Evolutionary conservation across 2,329 filamentous ascomycete genomes (phyloP).

Genomic region (Trichoderma sp.): DNA sequence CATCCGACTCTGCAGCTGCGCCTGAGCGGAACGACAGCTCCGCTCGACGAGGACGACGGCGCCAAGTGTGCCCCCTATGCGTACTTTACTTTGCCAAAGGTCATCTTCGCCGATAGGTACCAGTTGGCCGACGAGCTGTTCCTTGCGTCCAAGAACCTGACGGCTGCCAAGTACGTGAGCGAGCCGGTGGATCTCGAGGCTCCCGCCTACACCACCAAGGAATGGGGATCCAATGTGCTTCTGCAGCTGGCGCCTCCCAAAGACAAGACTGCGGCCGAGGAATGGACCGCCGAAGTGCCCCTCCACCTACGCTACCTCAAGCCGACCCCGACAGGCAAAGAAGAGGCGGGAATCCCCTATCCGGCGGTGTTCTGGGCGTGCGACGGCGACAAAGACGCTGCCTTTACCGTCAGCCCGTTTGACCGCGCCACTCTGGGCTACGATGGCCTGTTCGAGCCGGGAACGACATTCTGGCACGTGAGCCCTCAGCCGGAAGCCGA

Average conservation of each 20-base stretch:
- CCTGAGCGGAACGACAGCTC: conserved; percentile 57
- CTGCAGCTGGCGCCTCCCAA: conserved; percentile 68
- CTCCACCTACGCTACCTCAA: conserved; percentile 83
- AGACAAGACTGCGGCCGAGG: conserved; percentile 38
- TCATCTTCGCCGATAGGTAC: conserved; percentile 84
- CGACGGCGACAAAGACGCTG: conserved; percentile 62
- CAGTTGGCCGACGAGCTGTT: conserved; percentile 78
- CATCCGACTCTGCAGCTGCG: conserved; percentile 77
- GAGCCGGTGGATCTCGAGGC: conserved; percentile 88
- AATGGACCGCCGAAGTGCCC: conserved; percentile 72
- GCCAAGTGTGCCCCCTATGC: conserved; percentile 70
- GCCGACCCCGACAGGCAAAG: conserved; percentile 59
- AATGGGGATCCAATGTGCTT: conserved; percentile 80
- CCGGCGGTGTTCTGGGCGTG: conserved; percentile 93
- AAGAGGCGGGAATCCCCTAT: conserved; percentile 67
- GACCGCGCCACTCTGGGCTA: conserved; percentile 84
- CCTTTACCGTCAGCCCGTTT: conserved; percentile 79
- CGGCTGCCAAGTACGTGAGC: conserved; percentile 66
- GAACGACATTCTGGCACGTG: conserved; percentile 83
- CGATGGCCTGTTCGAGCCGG: conserved; percentile 74
- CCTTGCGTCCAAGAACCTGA: conserved; percentile 77
- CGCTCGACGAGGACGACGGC: conserved; percentile 36
- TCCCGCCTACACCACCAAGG: conserved; percentile 73
- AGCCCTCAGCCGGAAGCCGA: conserved; percentile 50
- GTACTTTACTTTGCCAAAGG: conserved; percentile 79